Conservation (phyloP, 2,329 filamentous ascomycete genomes). For the Talaromyces sp. region DNA sequence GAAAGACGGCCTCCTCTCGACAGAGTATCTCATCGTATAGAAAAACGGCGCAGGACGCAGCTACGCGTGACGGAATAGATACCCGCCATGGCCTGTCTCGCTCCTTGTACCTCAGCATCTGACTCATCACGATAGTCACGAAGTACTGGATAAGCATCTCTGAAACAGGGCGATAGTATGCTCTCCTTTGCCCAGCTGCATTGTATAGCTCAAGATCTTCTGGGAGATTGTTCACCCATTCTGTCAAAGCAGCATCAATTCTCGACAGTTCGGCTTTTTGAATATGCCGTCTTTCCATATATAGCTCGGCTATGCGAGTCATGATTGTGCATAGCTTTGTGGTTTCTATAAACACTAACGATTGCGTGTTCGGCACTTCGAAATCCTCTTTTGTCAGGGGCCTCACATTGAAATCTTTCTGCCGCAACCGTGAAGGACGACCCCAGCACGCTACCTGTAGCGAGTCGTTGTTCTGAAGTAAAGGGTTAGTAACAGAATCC, state of each 20-base stretch:
- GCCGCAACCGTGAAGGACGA: neutral
- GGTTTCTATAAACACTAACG: conserved; percentile 6
- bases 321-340: conserved; percentile 13
- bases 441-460: conserved; percentile 13
- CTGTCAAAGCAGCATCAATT: conserved; percentile 4
- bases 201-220: conserved; percentile 8
- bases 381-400: conserved; percentile 4
- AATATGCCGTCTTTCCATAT: conserved; percentile 8
- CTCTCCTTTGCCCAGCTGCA: neutral
- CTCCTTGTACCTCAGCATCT: conserved; percentile 5
- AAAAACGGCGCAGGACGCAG: conserved; percentile 10
- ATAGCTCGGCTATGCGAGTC: neutral
- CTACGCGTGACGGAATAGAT: conserved; percentile 8
- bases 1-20: conserved; percentile 9
- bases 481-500: neutral
- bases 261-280: neutral
- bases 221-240: conserved; percentile 8
- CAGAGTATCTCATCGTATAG: conserved; percentile 14
- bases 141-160: conserved; percentile 14
- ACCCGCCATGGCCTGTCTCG: neutral
- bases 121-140: conserved; percentile 11
- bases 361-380: neutral
- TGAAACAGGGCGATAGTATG: conserved; percentile 4
- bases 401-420: conserved; percentile 6
- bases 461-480: conserved; percentile 9